Evolutionary conservation across 2,329 filamentous ascomycete species (phyloP).

Genomic region (Teratosphaeria zuluensis): DNA sequence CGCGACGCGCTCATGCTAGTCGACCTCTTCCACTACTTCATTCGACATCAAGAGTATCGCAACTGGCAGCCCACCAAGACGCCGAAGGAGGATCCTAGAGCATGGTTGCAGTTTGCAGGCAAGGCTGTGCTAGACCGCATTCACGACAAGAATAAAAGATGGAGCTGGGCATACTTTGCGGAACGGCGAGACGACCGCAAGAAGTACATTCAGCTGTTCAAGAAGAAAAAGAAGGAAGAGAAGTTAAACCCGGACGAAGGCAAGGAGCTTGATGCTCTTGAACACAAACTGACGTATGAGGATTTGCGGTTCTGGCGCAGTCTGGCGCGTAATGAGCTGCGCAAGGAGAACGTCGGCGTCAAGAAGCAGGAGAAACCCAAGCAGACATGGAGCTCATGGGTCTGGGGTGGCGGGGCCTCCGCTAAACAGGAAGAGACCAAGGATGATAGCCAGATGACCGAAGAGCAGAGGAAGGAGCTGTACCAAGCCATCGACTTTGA

Average conservation of each 20-base stretch:
- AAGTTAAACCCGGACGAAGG: slow-evolving; percentile 58
- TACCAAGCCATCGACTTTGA: slow-evolving; percentile 98
- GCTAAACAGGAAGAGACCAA: slow-evolving; percentile 54
- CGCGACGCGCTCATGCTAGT: slow-evolving; percentile 96
- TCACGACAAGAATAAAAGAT: slow-evolving; percentile 81
- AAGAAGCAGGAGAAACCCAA: slow-evolving; percentile 60
- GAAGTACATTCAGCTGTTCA: slow-evolving; percentile 88
- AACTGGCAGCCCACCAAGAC: slow-evolving; percentile 76
- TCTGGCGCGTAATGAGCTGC: slow-evolving; percentile 82
- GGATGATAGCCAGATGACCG: slow-evolving; percentile 80
- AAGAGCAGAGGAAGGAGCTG: slow-evolving; percentile 90
- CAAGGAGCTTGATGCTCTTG: slow-evolving; percentile 64
- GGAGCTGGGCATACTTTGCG: slow-evolving; percentile 94
- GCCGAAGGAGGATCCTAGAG: slow-evolving; percentile 80
- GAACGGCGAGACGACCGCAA: slow-evolving; percentile 84
- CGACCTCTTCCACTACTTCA: slow-evolving; percentile 96
- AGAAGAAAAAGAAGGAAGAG: slow-evolving; percentile 71
- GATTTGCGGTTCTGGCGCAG: slow-evolving; percentile 97
- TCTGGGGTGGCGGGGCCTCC: slow-evolving; percentile 55
- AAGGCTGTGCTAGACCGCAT: slow-evolving; percentile 87
- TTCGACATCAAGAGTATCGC: slow-evolving; percentile 95
- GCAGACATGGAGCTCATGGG: slow-evolving; percentile 75
- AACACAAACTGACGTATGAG: slow-evolving; percentile 85
- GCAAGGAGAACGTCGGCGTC: slow-evolving; percentile 88
- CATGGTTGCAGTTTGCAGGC: slow-evolving; percentile 87